Base-by-base conservation (phyloP, 495 filamentous ascomycete species). In the Lasiosphaeris hirsuta region DNA sequence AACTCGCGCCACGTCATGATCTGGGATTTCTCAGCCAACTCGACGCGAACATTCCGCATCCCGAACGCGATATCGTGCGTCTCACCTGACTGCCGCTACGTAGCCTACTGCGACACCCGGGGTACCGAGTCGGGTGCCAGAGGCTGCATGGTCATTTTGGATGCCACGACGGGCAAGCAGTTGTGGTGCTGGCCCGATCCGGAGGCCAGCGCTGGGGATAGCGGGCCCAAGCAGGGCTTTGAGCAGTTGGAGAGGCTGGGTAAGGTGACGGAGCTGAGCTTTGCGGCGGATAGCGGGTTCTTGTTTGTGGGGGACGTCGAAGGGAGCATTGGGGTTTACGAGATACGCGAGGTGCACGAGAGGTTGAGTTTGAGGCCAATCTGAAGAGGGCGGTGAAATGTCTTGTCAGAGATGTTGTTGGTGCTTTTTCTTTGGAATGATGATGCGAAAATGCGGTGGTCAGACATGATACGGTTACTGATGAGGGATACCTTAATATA, bases 121-220 rank as follows among this genome's bases (percentile, higher is more conserved):
- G 70, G 68, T 14, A 63, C 64, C 5, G 66, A 64, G 33, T 52
- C 45, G 9, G 70, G 70, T 11, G 69, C 68, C 11, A 17, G 70
- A 3, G 68, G 69, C 5, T 57, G 40, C 15, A 35, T 72, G 19
- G 70, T 66, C 9, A 58, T 72, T 4, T 48, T 72, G 3, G 70
- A 72, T 41, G 70, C 69, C 33, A 62, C 67, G 64, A 61, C 64
- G 7, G 70, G 70, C 15, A 55, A 59, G 18, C 46, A 60, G 44
- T 30, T 72, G 19, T 72, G 69, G 69, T 65, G 63, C 63, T 71
- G 70, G 70, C 70, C 65, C 1, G 69, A 67, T n/a, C 69, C 69
- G 18, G 63, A 72, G 3, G 61, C 66, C 1, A 42, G 45, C 5
- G 61, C 61, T 7, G 39, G 44, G 34, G 66, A 64, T 23, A 54